Base-by-base conservation (phyloP, 2,329 filamentous ascomycete genomes). In the Apiospora koreana region DNA sequence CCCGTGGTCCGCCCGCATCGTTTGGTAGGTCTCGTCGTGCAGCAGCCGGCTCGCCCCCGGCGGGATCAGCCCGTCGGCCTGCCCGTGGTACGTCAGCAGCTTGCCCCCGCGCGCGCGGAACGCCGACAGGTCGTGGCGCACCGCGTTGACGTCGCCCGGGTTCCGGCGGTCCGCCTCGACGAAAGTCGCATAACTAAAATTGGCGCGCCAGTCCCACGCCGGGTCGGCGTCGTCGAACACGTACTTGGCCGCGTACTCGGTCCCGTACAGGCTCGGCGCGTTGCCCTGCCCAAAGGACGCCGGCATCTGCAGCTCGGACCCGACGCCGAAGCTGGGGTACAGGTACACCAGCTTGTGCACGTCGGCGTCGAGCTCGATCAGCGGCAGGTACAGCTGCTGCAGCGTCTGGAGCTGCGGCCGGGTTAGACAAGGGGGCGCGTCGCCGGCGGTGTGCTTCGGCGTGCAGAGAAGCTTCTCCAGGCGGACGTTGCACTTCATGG, bases 341-440 rank as follows among this genome's bases (percentile, higher is more conserved):
- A 68, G 18, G 16, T 68, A 54, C 21, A 76, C 42, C 12, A 58
- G 58, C 23, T 65, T 42, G 10, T 58, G 48, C 48, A 50, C 48
- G 12, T 28, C 23, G 48, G 48, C 35, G 18, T 35, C 31, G 0
- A 82, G 81, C 9, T 82, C 74, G 68, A 83, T 84, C 74, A 80
- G 82, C n/a, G 81, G 75, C 8, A 77, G 81, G 10, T 83, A 72
- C 25, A 81, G 82, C 28, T 70, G 65, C 23, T 68, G 58, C 38
- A 70, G 48, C 80, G 85, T 72, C 72, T 83, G 80, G 21, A 6
- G 79, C 83, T 83, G 82, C 84, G 82, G 16, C 12, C 18, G 14
- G 10, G 38, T 68, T 4, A 70, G 25, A 21, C 69, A 70, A 25
- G 46, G 14, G 12, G 69, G 41, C 5, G 25, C 23, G 28, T 70